Conservation (phyloP, 345 rosid genomes). For the Salix udensis region DNA sequence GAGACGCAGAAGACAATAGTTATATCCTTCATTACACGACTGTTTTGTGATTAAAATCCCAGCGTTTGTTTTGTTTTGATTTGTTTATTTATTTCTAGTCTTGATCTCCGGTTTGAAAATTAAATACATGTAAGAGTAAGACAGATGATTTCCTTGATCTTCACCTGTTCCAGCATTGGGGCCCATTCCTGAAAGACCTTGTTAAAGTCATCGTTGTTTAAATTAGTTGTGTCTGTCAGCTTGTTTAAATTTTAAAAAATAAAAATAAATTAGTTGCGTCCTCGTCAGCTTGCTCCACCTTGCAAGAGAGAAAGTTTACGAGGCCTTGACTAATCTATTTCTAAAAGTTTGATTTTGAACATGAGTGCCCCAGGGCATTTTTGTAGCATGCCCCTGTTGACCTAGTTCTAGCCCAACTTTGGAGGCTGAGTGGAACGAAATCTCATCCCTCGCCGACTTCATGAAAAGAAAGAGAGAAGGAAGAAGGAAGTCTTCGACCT, state of each 20-base stretch:
- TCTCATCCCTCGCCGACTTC: not conserved
- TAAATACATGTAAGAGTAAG: not conserved
- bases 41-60: not conserved
- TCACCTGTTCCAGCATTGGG: not conserved
- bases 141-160: not conserved
- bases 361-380: not conserved
- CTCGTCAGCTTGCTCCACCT: not conserved
- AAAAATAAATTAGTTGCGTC: not conserved
- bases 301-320: not conserved
- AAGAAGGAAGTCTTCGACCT: not conserved
- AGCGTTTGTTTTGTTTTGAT: not conserved
- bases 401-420: conserved; percentile 9
- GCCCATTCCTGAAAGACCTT: not conserved
- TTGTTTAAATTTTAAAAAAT: not conserved
- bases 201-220: not conserved
- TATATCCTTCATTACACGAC: not conserved
- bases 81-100: not conserved
- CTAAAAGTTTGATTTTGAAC: not conserved
- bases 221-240: not conserved
- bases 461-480: too few relatives aligned
- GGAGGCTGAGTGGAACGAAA: not conserved
- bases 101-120: not conserved
- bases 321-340: conserved; percentile 6
- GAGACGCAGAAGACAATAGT: not conserved
- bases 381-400: not conserved